These are phyloP conservation scores for Aplosporella prunicola DNA, from an alignment of 2,329 filamentous ascomycete genomes.

Conservation along the genomic window DNA sequence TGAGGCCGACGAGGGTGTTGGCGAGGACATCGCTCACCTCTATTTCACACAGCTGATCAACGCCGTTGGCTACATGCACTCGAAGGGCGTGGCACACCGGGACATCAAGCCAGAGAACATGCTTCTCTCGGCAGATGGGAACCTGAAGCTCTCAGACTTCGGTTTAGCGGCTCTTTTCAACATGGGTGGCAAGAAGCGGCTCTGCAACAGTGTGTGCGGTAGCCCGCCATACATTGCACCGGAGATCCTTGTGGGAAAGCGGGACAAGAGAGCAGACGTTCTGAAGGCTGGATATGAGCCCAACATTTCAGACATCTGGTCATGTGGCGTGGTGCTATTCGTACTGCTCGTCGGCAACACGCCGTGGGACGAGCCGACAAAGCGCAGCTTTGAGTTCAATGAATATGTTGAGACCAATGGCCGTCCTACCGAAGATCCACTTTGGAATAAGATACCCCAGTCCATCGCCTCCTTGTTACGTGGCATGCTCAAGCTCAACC, in stretches of 20 bases:
- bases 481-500: conserved; percentile 84
- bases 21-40: conserved; percentile 87
- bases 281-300: conserved; percentile 57
- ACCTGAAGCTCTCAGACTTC: conserved; percentile 93
- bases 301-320: conserved; percentile 89
- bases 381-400: conserved; percentile 78
- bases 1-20: conserved; percentile 91
- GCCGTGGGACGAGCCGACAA: conserved; percentile 89
- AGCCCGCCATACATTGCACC: conserved; percentile 96
- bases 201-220: conserved; percentile 82
- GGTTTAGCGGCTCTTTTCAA: conserved; percentile 90
- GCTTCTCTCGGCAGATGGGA: conserved; percentile 71
- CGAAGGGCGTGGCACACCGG: conserved; percentile 86
- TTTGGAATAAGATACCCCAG: conserved; percentile 71
- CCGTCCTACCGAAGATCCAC: conserved; percentile 70
- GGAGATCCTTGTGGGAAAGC: conserved; percentile 58
- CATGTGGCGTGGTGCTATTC: conserved; percentile 94
- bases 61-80: conserved; percentile 91
- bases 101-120: conserved; percentile 78
- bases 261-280: conserved; percentile 38
- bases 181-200: conserved; percentile 73
- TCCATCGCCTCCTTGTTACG: conserved; percentile 73
- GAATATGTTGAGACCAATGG: conserved; percentile 76
- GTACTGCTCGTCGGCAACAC: conserved; percentile 93
- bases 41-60: conserved; percentile 90